phyloP scores from a whole-genome alignment of 768 basidiomycete species.

The Podaxis rugospora region DNA sequence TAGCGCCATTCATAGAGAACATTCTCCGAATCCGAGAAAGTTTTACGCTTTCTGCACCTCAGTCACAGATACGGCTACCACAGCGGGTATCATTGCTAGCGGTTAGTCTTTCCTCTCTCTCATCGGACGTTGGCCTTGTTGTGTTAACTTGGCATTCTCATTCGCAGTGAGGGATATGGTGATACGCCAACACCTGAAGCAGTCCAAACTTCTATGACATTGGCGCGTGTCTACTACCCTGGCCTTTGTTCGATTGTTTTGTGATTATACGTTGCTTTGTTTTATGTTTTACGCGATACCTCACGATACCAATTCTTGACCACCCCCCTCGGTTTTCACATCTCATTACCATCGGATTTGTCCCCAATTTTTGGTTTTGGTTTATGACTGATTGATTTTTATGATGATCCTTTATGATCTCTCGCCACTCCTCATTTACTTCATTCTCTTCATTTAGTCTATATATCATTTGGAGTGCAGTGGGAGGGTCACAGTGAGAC shows the following conservation, averaged over 20 bases:
- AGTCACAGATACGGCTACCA: slow-evolving; percentile 71
- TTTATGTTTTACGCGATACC: background rate
- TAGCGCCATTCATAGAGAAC: slow-evolving; percentile 70
- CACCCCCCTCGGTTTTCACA: background rate
- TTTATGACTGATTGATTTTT: background rate
- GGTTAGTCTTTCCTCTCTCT: slow-evolving; percentile 37
- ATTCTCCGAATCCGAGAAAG: slow-evolving; percentile 68
- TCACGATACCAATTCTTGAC: background rate
- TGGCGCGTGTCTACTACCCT: background rate
- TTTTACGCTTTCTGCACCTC: slow-evolving; percentile 79
- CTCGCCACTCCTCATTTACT: background rate
- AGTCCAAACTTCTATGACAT: slow-evolving; percentile 59
- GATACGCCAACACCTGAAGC: slow-evolving; percentile 71
- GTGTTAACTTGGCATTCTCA: slow-evolving; percentile 10
- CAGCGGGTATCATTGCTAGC: slow-evolving; percentile 72
- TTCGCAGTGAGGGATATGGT: slow-evolving; percentile 74
- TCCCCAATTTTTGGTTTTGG: background rate
- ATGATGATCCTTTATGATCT: background rate
- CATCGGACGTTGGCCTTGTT: slow-evolving; percentile 15
- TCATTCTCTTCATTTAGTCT: background rate
- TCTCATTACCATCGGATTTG: background rate
- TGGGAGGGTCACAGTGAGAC: background rate
- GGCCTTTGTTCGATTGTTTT: background rate
- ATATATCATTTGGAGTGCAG: background rate
- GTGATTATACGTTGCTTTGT: background rate